Conservation (phyloP, 306 rosid species). For the Lithocarpus polystachyus region DNA sequence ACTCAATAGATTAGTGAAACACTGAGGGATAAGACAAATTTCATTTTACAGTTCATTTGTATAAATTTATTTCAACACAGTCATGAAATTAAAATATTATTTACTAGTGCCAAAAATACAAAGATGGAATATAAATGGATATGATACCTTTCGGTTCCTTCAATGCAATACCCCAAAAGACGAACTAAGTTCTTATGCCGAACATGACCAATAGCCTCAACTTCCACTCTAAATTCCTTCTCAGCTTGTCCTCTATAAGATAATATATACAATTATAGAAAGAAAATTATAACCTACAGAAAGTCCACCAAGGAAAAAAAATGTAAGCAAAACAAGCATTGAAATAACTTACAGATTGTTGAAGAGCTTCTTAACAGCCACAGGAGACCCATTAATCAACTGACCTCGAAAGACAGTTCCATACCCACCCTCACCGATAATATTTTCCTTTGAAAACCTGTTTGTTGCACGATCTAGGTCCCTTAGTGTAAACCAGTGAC, state of each 20-base stretch:
- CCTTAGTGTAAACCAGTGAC: slow-evolving; percentile 94
- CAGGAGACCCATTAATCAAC: slow-evolving; percentile 74
- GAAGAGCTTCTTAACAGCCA: slow-evolving; percentile 90
- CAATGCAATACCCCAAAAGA: slow-evolving; percentile 84
- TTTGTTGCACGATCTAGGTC: slow-evolving; percentile 90
- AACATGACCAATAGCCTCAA: slow-evolving; percentile 95
- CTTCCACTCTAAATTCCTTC: slow-evolving; percentile 94
- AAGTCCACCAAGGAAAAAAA: background rate
- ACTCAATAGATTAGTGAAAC: background rate
- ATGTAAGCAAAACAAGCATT: slow-evolving; percentile 10
- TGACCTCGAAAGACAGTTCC: slow-evolving; percentile 85
- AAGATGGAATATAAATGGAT: slow-evolving; percentile 14
- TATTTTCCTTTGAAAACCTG: slow-evolving; percentile 72
- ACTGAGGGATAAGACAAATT: background rate
- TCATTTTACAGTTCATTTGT: slow-evolving; percentile 17
- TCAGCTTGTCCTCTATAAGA: slow-evolving; percentile 89
- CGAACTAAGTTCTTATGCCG: slow-evolving; percentile 91
- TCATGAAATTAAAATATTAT: background rate
- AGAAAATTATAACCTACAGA: slow-evolving; percentile 1
- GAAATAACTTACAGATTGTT: slow-evolving; percentile 70
- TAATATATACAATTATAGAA: background rate
- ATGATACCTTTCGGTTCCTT: slow-evolving; percentile 88
- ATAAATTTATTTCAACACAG: slow-evolving; percentile 10
- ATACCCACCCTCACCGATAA: slow-evolving; percentile 96
- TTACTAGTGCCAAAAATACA: background rate